Conservation (phyloP, 192 early-diverging fungal genomes). For the Linnemannia exigua region DNA sequence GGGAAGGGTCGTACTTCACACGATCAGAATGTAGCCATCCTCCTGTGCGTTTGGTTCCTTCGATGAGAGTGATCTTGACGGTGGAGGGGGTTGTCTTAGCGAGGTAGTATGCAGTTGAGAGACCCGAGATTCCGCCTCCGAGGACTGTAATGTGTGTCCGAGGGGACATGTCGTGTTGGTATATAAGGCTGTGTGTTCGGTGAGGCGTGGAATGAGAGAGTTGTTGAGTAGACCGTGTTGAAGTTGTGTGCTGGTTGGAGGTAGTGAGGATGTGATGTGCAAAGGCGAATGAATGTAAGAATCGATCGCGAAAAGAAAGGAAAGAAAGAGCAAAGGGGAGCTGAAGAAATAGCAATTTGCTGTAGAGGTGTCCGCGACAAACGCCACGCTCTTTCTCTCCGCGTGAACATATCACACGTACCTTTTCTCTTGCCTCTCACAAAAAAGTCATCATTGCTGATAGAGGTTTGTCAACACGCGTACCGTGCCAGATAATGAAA, state of each 20-base stretch:
- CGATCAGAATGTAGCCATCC: conserved; percentile 89
- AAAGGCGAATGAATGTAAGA: neutral
- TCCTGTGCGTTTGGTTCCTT: conserved; percentile 77
- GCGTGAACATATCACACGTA: too few relatives aligned
- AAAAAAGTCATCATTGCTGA: too few relatives aligned
- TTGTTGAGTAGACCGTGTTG: too few relatives aligned
- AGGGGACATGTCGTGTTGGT: conserved; percentile 38
- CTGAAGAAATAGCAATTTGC: too few relatives aligned
- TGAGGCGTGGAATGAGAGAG: neutral
- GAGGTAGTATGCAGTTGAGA: conserved; percentile 87
- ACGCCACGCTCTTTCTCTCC: too few relatives aligned
- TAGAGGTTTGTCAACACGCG: neutral
- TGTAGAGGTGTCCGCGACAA: too few relatives aligned
- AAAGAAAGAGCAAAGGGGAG: neutral
- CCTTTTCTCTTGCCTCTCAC: too few relatives aligned
- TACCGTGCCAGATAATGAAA: neutral
- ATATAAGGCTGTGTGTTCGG: too few relatives aligned
- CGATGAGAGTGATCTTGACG: conserved; percentile 79
- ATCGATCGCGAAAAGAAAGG: neutral
- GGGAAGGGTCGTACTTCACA: conserved; percentile 51
- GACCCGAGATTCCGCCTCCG: conserved; percentile 93
- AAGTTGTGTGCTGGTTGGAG: neutral
- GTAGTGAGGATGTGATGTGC: neutral
- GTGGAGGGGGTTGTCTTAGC: conserved; percentile 58
- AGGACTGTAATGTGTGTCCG: conserved; percentile 77